A percentile compares a stretch with the other conserved stretches of the same genome.
Conservation (phyloP, 2,329 filamentous ascomycete genomes). For the Bretziella fagacearum region DNA sequence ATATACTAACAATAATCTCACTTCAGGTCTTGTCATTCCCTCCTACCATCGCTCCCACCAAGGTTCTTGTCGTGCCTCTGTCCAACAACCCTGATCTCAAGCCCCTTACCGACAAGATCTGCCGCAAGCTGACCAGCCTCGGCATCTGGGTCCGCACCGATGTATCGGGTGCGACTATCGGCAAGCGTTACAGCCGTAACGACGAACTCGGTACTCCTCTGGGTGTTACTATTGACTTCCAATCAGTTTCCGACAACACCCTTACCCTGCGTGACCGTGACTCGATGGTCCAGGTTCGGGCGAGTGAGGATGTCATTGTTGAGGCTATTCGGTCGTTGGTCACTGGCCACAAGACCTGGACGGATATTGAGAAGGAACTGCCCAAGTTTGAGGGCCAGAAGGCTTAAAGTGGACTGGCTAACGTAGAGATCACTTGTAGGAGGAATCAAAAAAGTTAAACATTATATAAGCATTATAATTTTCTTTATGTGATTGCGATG, state of each 20-base stretch:
- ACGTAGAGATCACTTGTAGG: neutral
- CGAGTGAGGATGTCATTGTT: slow-evolving; percentile 55
- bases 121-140: slow-evolving; percentile 49
- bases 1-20: slow-evolving; percentile 6
- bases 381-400: slow-evolving; percentile 74
- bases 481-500: too few relatives aligned
- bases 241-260: slow-evolving; percentile 65
- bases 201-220: slow-evolving; percentile 82
- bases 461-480: too few relatives aligned
- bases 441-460: too few relatives aligned
- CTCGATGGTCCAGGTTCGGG: slow-evolving; percentile 67
- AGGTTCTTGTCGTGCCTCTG: slow-evolving; percentile 70
- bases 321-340: slow-evolving; percentile 40
- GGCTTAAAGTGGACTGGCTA: slow-evolving; percentile 15
- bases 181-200: slow-evolving; percentile 75
- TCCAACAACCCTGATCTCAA: slow-evolving; percentile 59
- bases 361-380: slow-evolving; percentile 57
- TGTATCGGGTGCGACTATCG: slow-evolving; percentile 68
- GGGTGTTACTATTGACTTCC: slow-evolving; percentile 79
- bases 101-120: slow-evolving; percentile 49
- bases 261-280: slow-evolving; percentile 74
- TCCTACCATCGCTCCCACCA: slow-evolving; percentile 57
- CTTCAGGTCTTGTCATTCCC: slow-evolving; percentile 27
- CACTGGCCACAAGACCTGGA: slow-evolving; percentile 35
- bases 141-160: slow-evolving; percentile 65